phyloP scores from a whole-genome alignment of 306 rosid species.

The Inga laurina region DNA sequence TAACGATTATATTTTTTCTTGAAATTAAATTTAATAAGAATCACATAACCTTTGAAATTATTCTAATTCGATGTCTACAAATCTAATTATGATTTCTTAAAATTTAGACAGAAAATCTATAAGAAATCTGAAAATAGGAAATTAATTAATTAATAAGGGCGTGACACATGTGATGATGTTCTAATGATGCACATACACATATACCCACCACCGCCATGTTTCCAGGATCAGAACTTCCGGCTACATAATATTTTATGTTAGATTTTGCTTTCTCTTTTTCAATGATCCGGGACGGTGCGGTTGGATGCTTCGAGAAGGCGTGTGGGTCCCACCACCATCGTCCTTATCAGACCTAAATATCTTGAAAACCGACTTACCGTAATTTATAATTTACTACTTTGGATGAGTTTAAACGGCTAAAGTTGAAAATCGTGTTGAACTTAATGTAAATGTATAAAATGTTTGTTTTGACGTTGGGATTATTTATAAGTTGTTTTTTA shows the following conservation, averaged over 20 bases:
- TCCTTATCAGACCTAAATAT: not conserved
- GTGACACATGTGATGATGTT: not conserved
- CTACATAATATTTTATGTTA: not conserved
- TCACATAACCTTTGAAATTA: too few relatives aligned
- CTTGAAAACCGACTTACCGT: not conserved
- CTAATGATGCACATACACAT: not conserved
- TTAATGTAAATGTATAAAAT: not conserved
- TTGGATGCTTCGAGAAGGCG: conserved; percentile 7
- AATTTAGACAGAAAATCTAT: too few relatives aligned
- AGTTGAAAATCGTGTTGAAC: not conserved
- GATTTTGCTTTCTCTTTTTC: not conserved
- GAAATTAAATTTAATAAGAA: too few relatives aligned
- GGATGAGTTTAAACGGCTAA: not conserved
- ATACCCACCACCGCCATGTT: not conserved
- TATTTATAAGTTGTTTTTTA: too few relatives aligned
- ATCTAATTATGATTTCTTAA: too few relatives aligned
- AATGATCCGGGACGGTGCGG: not conserved
- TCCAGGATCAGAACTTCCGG: not conserved
- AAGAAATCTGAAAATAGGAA: too few relatives aligned
- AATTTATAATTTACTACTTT: not conserved
- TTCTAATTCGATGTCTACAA: too few relatives aligned
- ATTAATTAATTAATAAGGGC: too few relatives aligned
- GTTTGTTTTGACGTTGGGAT: too few relatives aligned
- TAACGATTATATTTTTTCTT: too few relatives aligned
- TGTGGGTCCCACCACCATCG: not conserved